Conservation (phyloP, 371 early-diverging fungal species). For the Lichtheimia corymbifera region DNA sequence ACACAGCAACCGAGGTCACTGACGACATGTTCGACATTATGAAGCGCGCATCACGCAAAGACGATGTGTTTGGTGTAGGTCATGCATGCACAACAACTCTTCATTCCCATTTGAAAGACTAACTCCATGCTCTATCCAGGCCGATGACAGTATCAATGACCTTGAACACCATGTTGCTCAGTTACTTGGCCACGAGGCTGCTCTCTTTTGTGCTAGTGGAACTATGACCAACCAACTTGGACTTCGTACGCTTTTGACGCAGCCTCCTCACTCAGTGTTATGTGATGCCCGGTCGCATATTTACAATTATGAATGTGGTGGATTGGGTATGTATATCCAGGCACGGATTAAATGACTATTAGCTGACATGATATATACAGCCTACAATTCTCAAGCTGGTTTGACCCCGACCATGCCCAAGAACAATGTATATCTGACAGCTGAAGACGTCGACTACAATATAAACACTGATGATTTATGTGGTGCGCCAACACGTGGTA, state of each 20-base stretch:
- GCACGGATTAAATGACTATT: too few relatives aligned
- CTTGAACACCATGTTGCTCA: slow-evolving; percentile 72
- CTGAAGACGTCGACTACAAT: slow-evolving; percentile 57
- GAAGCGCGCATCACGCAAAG: slow-evolving; percentile 70
- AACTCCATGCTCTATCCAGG: slow-evolving; percentile 1
- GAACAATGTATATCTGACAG: slow-evolving; percentile 67
- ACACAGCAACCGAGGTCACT: slow-evolving; percentile 81
- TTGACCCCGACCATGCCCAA: slow-evolving; percentile 68
- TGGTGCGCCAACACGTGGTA: slow-evolving; percentile 71
- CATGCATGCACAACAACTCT: too few relatives aligned
- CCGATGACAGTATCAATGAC: slow-evolving; percentile 36
- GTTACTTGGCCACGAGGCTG: slow-evolving; percentile 79
- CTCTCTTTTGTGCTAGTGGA: slow-evolving; percentile 72
- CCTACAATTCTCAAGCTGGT: slow-evolving; percentile 77
- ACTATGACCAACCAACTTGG: slow-evolving; percentile 28
- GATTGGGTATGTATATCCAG: slow-evolving; percentile 21
- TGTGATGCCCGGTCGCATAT: slow-evolving; percentile 83
- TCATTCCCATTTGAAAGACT: background rate
- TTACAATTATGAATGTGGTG: slow-evolving; percentile 78
- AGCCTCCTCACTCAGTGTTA: slow-evolving; percentile 81
- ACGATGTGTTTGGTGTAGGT: slow-evolving; percentile 79
- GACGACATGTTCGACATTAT: slow-evolving; percentile 79
- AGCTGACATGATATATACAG: slow-evolving; percentile 28
- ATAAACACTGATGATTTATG: slow-evolving; percentile 30
- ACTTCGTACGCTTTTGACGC: slow-evolving; percentile 37